Evolutionary conservation across 2,329 filamentous ascomycete species (phyloP).

Genomic region (Tolypocladium sp.): DNA sequence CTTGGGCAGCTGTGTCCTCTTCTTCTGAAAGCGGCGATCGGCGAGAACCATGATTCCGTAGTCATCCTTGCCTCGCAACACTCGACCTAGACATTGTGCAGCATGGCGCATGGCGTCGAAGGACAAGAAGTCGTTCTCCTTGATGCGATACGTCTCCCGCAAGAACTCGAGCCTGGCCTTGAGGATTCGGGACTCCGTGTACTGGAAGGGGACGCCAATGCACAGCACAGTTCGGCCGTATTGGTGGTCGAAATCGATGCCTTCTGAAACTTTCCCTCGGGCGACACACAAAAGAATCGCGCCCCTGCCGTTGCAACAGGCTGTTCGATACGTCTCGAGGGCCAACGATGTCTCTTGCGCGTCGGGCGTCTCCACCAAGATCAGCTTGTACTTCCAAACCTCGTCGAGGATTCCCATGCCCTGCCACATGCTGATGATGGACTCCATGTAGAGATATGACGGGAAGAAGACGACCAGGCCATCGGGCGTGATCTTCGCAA

Average conservation of each 20-base stretch:
- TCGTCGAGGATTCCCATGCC: constrained; percentile 96
- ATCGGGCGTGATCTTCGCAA: constrained; percentile 91
- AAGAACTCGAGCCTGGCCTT: constrained; percentile 93
- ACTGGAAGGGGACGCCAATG: constrained; percentile 96
- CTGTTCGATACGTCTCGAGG: constrained; percentile 91
- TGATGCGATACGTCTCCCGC: constrained; percentile 93
- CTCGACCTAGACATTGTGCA: constrained; percentile 89
- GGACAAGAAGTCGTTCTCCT: constrained; percentile 93
- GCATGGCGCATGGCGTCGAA: constrained; percentile 99
- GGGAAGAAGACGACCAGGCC: constrained; percentile 99
- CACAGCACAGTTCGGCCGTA: constrained; percentile 93
- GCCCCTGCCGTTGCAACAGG: constrained; percentile 92
- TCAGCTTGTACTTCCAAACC: constrained; percentile 98
- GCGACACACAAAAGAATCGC: constrained; percentile 92
- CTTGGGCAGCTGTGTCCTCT: constrained; percentile 81
- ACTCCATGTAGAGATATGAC: constrained; percentile 98
- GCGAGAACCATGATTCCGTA: constrained; percentile 99
- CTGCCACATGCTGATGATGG: constrained; percentile 98
- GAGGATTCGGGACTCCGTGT: constrained; percentile 93
- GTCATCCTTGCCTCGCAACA: constrained; percentile 92
- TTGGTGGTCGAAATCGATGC: constrained; percentile 98
- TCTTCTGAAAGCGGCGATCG: constrained; percentile 88
- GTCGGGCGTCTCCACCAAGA: constrained; percentile 94
- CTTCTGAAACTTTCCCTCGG: constrained; percentile 92
- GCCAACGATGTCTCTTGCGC: constrained; percentile 94